Base-by-base conservation (phyloP, 2,329 filamentous ascomycete genomes). In the Nemania bipapillata region DNA sequence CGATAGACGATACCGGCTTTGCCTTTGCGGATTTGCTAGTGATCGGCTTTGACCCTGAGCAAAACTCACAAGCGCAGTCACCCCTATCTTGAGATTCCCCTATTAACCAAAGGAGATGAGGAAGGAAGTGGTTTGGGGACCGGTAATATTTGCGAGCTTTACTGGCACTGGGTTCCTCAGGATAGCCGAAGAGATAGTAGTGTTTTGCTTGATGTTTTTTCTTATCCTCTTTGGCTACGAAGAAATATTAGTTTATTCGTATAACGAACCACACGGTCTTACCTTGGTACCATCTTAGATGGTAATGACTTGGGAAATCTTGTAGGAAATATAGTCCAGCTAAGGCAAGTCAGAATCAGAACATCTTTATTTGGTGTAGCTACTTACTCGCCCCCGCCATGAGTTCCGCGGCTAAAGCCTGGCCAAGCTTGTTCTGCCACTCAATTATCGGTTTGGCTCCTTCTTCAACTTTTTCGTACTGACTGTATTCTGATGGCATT, bases 131-230 rank as follows among this genome's bases (percentile, higher is more conserved):
- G 28, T 59, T 56, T 8, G 72, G 59, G 5, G 75, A 75, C 20
- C 73, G 68, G 52, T 69, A 77, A 30, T 60, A 70, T 65, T 71
- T 73, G 3, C 72, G 65, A 4, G 64, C 66, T 66, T 64, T 67
- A n/a, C 24, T 74, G 20, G 26, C 40, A 45, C 72, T 17, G 2
- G 52, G 20, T 2, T 66, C 67, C 28, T 70, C 66, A 3, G 75
- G 74, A 56, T 76, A 74, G 22, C 75, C 75, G 40, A 72, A 76
- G 6, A 76, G 65, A 58, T 75, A 76, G 59, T 71, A 71, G 57
- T 73, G 67, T 20, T 58, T 70, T 17, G 65, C 62, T 57, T 64
- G 66, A 37, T 42, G 20, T 17, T 63, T 68, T n/a, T 68, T 64
- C 45, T 61, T 70, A 11, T 70, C 66, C 15, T 66, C 63, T 26